phyloP scores from a whole-genome alignment of 2,329 filamentous ascomycete species.

The Malbranchea cinnamomea region DNA sequence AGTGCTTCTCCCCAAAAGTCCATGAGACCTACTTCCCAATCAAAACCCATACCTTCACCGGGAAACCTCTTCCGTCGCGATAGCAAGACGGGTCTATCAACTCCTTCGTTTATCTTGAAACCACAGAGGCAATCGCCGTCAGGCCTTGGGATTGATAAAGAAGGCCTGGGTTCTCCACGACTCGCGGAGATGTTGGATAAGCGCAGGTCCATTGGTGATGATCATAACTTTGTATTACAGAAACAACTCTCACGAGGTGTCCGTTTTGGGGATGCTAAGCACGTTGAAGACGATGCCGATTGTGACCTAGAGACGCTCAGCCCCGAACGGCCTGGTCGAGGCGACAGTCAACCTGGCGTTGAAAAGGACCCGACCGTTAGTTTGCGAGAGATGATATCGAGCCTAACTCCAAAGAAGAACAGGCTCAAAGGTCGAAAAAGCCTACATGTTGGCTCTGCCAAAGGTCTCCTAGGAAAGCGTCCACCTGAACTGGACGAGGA shows the following conservation, averaged over 20 bases:
- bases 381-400: slow-evolving; percentile 63
- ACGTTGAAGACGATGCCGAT: slow-evolving; percentile 49
- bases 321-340: slow-evolving; percentile 34
- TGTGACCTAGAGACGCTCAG: slow-evolving; percentile 47
- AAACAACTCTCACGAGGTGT: slow-evolving; percentile 31
- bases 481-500: slow-evolving; percentile 54
- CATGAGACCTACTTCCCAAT: not conserved
- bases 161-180: slow-evolving; percentile 60
- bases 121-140: slow-evolving; percentile 44
- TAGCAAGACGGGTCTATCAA: slow-evolving; percentile 39
- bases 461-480: slow-evolving; percentile 58
- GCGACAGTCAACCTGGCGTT: slow-evolving; percentile 38
- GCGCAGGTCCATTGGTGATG: slow-evolving; percentile 55
- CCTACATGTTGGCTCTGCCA: slow-evolving; percentile 59
- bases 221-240: slow-evolving; percentile 46
- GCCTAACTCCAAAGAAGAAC: slow-evolving; percentile 61
- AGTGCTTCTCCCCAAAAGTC: slow-evolving; percentile 16
- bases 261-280: slow-evolving; percentile 50
- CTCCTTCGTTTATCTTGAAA: slow-evolving; percentile 49
- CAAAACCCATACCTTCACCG: slow-evolving; percentile 5
- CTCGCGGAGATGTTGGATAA: slow-evolving; percentile 57
- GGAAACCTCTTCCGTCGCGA: slow-evolving; percentile 38
- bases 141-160: slow-evolving; percentile 53
- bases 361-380: slow-evolving; percentile 51
- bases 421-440: slow-evolving; percentile 56